Evolutionary conservation across 345 rosid genomes (phyloP).

Genomic region (Syzygium oleosum): DNA sequence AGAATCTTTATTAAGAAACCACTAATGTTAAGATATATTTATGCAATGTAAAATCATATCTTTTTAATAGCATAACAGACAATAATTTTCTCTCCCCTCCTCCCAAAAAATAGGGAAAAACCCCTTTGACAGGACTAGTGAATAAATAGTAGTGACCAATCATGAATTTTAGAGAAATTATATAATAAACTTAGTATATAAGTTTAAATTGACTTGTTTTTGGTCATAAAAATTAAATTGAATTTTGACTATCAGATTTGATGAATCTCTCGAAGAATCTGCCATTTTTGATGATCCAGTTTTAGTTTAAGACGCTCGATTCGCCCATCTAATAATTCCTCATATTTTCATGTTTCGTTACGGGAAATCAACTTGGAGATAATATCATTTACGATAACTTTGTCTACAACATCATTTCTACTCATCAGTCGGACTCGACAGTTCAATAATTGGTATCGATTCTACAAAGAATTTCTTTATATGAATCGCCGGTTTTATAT

Average conservation of each 20-base stretch:
- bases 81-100: background rate
- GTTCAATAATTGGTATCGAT: fast-evolving
- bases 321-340: background rate
- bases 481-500: fast-evolving
- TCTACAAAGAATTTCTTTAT: background rate
- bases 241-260: fast-evolving
- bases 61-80: fast-evolving
- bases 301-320: fast-evolving
- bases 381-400: background rate
- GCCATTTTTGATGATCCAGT: background rate
- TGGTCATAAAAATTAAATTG: background rate
- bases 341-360: background rate
- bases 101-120: background rate
- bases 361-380: background rate
- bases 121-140: fast-evolving
- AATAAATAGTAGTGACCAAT: fast-evolving
- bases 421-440: fast-evolving
- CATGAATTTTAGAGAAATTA: fast-evolving
- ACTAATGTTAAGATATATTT: fast-evolving
- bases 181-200: fast-evolving
- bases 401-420: fast-evolving
- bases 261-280: background rate
- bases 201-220: too few species aligned
- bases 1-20: background rate
- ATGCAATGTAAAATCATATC: fast-evolving